Evolutionary conservation across 371 early-diverging fungal species (phyloP).

Genomic region (Mortierella sp.): DNA sequence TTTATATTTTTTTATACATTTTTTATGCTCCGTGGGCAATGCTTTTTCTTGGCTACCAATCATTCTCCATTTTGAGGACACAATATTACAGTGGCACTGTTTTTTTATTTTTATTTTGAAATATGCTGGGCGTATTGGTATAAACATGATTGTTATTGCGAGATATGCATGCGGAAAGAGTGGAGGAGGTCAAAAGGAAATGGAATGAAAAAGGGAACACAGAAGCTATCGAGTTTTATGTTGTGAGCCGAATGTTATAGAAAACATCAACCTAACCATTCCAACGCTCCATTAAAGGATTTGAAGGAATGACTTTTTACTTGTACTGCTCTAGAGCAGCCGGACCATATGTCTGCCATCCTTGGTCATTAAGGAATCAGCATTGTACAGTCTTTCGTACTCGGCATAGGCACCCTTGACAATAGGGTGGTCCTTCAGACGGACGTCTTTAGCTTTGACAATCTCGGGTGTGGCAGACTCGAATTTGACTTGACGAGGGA

Average conservation of each 20-base stretch:
- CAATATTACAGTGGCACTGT: neutral
- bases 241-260: neutral
- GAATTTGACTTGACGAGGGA: slow-evolving; percentile 33
- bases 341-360: slow-evolving; percentile 52
- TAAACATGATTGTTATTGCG: neutral
- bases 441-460: slow-evolving; percentile 26
- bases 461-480: slow-evolving; percentile 31
- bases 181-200: neutral
- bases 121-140: neutral
- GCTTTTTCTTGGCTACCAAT: neutral
- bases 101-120: neutral
- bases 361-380: slow-evolving; percentile 37
- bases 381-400: slow-evolving; percentile 39
- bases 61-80: slow-evolving; percentile 2
- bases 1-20: neutral
- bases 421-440: slow-evolving; percentile 39
- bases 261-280: neutral
- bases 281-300: neutral
- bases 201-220: neutral
- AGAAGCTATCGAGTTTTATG: no score
- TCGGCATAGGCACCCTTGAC: slow-evolving; percentile 31
- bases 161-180: neutral
- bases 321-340: slow-evolving; percentile 25
- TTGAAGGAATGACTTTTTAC: neutral
- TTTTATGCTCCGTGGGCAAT: slow-evolving; percentile 7